Percentiles rank a stretch among this genome's conserved stretches.
phyloP scores from a whole-genome alignment of 768 basidiomycete genomes.

The Tylopilus balloui region DNA sequence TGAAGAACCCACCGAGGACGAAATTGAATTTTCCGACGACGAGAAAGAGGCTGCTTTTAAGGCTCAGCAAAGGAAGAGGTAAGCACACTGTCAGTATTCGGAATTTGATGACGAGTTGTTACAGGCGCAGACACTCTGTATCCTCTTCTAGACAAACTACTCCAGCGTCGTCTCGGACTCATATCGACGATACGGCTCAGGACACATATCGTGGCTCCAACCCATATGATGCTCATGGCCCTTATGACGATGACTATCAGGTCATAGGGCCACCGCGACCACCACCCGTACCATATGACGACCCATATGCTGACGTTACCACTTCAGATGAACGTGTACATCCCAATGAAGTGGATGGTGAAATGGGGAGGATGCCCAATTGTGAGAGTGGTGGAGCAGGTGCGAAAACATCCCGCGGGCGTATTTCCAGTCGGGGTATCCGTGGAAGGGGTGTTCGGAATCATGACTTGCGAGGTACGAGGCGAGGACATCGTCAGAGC shows the following conservation, averaged over 20 bases:
- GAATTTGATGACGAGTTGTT: slow-evolving; percentile 1
- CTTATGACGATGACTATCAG: slow-evolving; percentile 62
- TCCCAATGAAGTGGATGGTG: neutral
- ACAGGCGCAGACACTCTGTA: slow-evolving; percentile 51
- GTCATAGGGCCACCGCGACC: slow-evolving; percentile 55
- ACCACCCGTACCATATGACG: slow-evolving; percentile 70
- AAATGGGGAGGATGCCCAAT: slow-evolving; percentile 21
- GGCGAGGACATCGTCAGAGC: slow-evolving; percentile 14
- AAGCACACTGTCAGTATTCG: slow-evolving; percentile 18
- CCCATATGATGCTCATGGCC: slow-evolving; percentile 63
- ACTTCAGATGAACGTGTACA: slow-evolving; percentile 19
- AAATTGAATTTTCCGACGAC: slow-evolving; percentile 93
- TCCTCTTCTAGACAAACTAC: slow-evolving; percentile 54
- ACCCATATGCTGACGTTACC: slow-evolving; percentile 62
- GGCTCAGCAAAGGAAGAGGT: slow-evolving; percentile 57
- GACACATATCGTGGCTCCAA: slow-evolving; percentile 44
- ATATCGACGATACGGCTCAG: slow-evolving; percentile 52
- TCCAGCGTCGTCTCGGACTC: slow-evolving; percentile 48
- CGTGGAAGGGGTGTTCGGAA: slow-evolving; percentile 26
- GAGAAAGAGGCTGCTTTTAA: slow-evolving; percentile 81
- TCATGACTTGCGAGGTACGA: slow-evolving; percentile 15
- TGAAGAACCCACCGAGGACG: slow-evolving; percentile 87
- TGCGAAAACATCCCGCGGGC: slow-evolving; percentile 8
- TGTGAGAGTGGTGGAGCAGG: slow-evolving; percentile 17
- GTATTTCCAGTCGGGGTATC: slow-evolving; percentile 24